These are phyloP conservation scores for Cicer yamashitae DNA, from an alignment of 306 rosid genomes.

Conservation along the genomic window DNA sequence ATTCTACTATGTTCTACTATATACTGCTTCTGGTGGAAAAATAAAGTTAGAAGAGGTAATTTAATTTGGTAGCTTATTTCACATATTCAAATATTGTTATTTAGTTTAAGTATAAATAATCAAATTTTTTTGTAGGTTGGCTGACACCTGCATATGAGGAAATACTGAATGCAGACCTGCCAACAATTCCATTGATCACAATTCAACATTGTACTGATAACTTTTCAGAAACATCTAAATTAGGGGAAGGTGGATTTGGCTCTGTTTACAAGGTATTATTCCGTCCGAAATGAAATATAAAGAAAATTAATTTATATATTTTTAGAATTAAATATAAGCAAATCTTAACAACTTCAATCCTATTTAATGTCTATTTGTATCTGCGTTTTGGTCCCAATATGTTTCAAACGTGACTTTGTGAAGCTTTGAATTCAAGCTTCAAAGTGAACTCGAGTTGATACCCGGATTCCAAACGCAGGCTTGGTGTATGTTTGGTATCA, in stretches of 20 bases:
- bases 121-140: neutral
- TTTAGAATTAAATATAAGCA: too few relatives aligned
- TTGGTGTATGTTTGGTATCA: too few relatives aligned
- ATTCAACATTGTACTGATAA: constrained; percentile 41
- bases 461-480: too few relatives aligned
- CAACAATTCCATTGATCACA: constrained; percentile 40
- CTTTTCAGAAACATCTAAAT: constrained; percentile 56
- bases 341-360: too few relatives aligned
- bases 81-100: neutral
- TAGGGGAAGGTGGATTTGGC: constrained; percentile 70
- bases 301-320: too few relatives aligned
- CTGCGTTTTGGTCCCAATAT: too few relatives aligned
- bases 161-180: constrained; percentile 41
- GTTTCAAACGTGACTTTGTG: too few relatives aligned
- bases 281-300: too few relatives aligned
- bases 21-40: constrained; percentile 15
- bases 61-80: neutral
- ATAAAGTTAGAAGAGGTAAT: neutral
- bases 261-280: constrained; percentile 47
- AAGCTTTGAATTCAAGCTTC: neutral
- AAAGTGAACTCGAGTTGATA: too few relatives aligned
- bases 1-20: constrained; percentile 25
- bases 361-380: too few relatives aligned
- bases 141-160: neutral
- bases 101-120: neutral